A percentile compares a stretch with the other conserved stretches of the same genome.
Conservation (phyloP, 306 rosid genomes). For the Vigna mungo region DNA sequence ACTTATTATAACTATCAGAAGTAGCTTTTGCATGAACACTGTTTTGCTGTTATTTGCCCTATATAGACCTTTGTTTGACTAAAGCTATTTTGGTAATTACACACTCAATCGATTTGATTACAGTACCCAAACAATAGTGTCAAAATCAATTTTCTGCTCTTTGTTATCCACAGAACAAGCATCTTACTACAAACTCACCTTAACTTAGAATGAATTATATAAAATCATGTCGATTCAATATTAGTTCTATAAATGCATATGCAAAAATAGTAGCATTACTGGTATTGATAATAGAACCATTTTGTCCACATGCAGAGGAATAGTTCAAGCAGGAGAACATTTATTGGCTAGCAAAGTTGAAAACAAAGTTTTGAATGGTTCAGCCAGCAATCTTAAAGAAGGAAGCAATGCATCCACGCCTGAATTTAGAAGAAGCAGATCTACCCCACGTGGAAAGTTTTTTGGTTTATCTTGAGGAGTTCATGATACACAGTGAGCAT, state of each 20-base stretch:
- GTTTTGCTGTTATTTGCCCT: background rate
- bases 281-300: background rate
- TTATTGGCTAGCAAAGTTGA: constrained; percentile 66
- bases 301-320: constrained; percentile 60
- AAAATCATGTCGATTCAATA: background rate
- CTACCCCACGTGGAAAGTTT: constrained; percentile 88
- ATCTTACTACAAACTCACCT: background rate
- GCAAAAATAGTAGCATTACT: constrained; percentile 12
- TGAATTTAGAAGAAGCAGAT: constrained; percentile 80
- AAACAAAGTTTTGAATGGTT: constrained; percentile 60
- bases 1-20: background rate
- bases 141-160: background rate
- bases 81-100: background rate
- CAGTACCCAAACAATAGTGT: background rate
- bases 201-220: too few species aligned
- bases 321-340: constrained; percentile 58
- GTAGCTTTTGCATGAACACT: background rate
- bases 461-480: constrained; percentile 60
- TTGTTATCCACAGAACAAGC: background rate
- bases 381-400: constrained; percentile 61
- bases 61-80: background rate
- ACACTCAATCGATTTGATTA: background rate
- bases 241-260: background rate
- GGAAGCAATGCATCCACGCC: constrained; percentile 59
- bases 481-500: constrained; percentile 8